These are phyloP conservation scores for Begonia peltatifolia DNA, from an alignment of 306 rosid genomes.

Conservation along the genomic window DNA sequence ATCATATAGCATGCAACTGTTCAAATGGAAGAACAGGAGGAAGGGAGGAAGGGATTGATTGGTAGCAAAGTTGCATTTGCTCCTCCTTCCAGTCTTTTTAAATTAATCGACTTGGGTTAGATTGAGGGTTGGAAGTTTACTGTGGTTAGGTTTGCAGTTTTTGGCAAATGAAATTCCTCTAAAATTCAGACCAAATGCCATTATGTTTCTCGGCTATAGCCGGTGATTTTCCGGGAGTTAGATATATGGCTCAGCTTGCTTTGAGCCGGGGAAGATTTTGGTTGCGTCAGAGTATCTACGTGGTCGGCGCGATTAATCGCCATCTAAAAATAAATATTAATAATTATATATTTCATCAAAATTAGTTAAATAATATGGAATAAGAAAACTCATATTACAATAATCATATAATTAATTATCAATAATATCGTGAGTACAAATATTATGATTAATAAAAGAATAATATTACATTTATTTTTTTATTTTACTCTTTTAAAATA, in stretches of 20 bases:
- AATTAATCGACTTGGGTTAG: not conserved
- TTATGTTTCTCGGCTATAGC: not conserved
- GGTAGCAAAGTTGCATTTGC: not conserved
- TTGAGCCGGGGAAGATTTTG: not conserved
- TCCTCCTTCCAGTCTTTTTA: not conserved
- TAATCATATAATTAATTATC: too few relatives aligned
- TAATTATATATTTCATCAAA: too few relatives aligned
- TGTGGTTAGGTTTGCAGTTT: not conserved
- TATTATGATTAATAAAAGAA: too few relatives aligned
- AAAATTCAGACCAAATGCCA: not conserved
- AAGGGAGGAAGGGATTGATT: not conserved
- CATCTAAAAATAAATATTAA: too few relatives aligned
- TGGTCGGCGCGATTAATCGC: too few relatives aligned
- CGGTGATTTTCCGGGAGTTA: not conserved
- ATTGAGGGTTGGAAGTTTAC: not conserved
- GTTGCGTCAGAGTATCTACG: not conserved
- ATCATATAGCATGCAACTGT: not conserved
- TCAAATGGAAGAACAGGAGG: not conserved
- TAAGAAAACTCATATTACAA: too few relatives aligned
- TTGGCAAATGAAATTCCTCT: conserved; percentile 1
- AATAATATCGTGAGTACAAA: too few relatives aligned
- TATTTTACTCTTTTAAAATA: too few relatives aligned
- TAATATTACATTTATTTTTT: too few relatives aligned
- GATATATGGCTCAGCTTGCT: not conserved
- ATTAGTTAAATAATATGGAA: too few relatives aligned